Evolutionary conservation across 2,329 filamentous ascomycete species (phyloP), one percentile per base, ranked within the genome.

Genomic region (Conoideocrella luteorostrata): DNA sequence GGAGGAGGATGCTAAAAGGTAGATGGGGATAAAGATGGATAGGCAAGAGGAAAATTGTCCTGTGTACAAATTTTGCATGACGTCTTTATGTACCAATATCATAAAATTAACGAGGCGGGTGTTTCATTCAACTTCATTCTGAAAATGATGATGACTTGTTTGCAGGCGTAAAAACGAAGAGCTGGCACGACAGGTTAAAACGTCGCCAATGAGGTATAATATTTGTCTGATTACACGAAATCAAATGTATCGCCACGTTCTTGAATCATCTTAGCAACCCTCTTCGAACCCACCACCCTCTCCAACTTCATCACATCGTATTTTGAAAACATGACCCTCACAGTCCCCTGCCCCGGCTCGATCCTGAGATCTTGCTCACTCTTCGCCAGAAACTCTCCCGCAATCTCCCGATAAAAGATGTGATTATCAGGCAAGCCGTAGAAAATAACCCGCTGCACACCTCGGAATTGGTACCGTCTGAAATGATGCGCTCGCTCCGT

Each of bases 401-500:
- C 78, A 43, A 91, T 72, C 67, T 94, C 88, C 30, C 75, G 73
- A 61, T 91, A 94, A 55, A 93, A 91, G 17, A 77, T 61, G 21
- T 86, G 85, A 60, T 96, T 95, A 55, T 97, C 91, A 0, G 93
- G 93, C 24, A 96, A 64, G 1, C 83, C 86, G 61, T 97, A 97
- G 72, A 95, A 84, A 41, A 96, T 75, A n/a, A 97, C 78, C 32
- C 82, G 75, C 62, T 82, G 83, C 12, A 93, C 88, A 18, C 93
- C 93, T 28, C 80, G 77, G 43, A 98, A 74, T 52, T 79, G 77
- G 59, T 93, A 89, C n/a, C 93, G 77, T 39, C 88, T 81, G 72
- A 97, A 97, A 65, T 98, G 93, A 65, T 98, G 93, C n/a, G 90
- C 87, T 47, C 93, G 82, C 62, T 95, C 91, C 2, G 90, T 94